phyloP scores from a whole-genome alignment of 306 rosid genomes.

The Prinsepia uniflora region DNA sequence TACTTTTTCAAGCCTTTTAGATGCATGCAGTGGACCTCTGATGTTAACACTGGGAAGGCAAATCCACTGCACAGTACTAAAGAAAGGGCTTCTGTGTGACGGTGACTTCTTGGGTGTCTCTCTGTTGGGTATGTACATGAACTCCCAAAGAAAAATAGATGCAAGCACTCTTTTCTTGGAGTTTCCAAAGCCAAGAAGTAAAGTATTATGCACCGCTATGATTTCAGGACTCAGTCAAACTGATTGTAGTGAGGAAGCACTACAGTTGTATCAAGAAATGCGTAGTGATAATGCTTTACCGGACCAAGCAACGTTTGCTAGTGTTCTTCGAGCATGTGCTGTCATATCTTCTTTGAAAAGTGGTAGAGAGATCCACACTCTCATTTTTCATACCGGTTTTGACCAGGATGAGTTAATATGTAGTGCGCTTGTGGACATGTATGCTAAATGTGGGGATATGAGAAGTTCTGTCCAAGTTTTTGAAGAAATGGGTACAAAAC shows the following conservation, averaged over 20 bases:
- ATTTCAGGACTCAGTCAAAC: constrained; percentile 66
- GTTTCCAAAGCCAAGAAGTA: constrained; percentile 50
- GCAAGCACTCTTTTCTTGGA: constrained; percentile 59
- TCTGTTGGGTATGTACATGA: constrained; percentile 67
- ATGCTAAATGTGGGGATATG: constrained; percentile 78
- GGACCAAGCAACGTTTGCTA: constrained; percentile 83
- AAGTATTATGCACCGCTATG: constrained; percentile 58
- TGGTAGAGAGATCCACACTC: constrained; percentile 62
- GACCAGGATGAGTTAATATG: constrained; percentile 62
- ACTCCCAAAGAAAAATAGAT: constrained; percentile 47
- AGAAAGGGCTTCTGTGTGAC: constrained; percentile 51
- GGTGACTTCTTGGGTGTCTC: constrained; percentile 59
- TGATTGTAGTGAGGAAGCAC: constrained; percentile 49
- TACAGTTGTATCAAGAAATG: constrained; percentile 53
- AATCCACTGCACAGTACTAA: constrained; percentile 50
- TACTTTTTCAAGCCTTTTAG: constrained; percentile 65
- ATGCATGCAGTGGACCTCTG: constrained; percentile 46
- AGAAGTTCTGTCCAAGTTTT: constrained; percentile 54
- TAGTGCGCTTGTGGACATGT: constrained; percentile 82
- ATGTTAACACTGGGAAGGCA: constrained; percentile 55
- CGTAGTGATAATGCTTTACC: constrained; percentile 49
- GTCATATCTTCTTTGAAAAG: constrained; percentile 52
- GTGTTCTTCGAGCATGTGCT: constrained; percentile 63
- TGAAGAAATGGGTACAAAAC: constrained; percentile 50
- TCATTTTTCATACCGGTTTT: constrained; percentile 63